Evolutionary conservation across 352 stramenopile species (phyloP).

Genomic region (Phytophthora sojae): DNA sequence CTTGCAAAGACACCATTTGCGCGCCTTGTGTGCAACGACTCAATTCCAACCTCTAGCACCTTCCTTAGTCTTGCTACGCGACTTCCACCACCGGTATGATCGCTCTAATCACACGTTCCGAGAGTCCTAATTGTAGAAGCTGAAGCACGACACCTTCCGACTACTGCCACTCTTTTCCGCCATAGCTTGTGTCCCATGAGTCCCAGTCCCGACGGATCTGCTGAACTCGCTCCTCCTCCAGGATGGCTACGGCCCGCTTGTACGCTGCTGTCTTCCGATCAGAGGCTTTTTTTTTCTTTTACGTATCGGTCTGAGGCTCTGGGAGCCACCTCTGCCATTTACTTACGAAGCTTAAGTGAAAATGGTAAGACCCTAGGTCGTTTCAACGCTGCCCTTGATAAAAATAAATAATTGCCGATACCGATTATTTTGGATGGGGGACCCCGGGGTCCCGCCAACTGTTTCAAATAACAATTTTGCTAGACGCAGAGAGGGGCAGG

Average conservation of each 20-base stretch:
- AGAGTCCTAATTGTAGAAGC: constrained; percentile 8
- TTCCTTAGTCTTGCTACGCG: constrained; percentile 8
- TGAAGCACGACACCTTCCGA: constrained; percentile 4
- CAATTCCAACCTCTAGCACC: not conserved
- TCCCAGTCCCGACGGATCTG: constrained; percentile 1
- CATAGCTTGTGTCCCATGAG: constrained; percentile 1
- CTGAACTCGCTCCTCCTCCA: not conserved
- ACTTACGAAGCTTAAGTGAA: not conserved
- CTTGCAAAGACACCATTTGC: no score
- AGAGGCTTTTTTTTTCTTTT: no score
- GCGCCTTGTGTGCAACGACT: constrained; percentile 2
- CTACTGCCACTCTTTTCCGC: constrained; percentile 2
- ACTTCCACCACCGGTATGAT: constrained; percentile 4
- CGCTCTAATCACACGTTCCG: constrained; percentile 5
- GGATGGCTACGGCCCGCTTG: not conserved
- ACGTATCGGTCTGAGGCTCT: no score
- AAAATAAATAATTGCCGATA: not conserved
- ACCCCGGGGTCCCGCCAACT: not conserved
- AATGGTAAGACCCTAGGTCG: not conserved
- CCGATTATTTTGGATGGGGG: no score
- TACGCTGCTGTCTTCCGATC: constrained; percentile 2
- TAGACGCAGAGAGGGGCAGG: no score
- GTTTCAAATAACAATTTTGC: no score
- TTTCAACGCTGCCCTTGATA: not conserved
- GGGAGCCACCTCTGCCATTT: no score